These are phyloP conservation scores for Lentinula aciculospora DNA, from an alignment of 768 basidiomycete species.

Conservation along the genomic window DNA sequence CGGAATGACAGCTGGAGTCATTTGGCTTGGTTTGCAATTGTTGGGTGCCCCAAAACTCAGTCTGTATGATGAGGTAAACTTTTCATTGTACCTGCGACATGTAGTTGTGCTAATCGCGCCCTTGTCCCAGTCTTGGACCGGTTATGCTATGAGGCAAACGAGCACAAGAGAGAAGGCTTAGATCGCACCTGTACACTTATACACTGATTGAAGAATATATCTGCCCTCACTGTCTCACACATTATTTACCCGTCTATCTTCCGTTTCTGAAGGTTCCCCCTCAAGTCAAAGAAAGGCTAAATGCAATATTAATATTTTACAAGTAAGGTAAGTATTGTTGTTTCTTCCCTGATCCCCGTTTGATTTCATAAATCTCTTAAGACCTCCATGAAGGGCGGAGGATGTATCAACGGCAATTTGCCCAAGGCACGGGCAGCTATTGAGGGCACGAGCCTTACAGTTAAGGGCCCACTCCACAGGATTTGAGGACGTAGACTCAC, in stretches of 20 bases:
- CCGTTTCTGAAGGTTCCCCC: too few species aligned
- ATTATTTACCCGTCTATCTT: too few species aligned
- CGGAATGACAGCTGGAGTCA: conserved; percentile 94
- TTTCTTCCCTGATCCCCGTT: not conserved
- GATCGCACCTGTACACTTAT: not conserved
- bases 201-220: not conserved
- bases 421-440: conserved; percentile 51
- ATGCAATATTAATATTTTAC: conserved; percentile 1
- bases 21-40: conserved; percentile 88
- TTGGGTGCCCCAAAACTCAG: conserved; percentile 55
- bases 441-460: conserved; percentile 2
- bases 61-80: conserved; percentile 90
- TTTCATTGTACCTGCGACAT: conserved; percentile 8
- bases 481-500: conserved; percentile 23
- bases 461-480: not conserved
- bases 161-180: conserved; percentile 62
- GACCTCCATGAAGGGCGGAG: conserved; percentile 66
- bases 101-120: not conserved
- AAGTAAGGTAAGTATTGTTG: not conserved
- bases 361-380: conserved; percentile 33
- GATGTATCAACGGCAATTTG: conserved; percentile 36
- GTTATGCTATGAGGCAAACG: conserved; percentile 73
- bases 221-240: too few species aligned
- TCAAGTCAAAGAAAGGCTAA: not conserved
- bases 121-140: conserved; percentile 79